Base-by-base conservation (phyloP, 306 rosid species). In the Coriaria nepalensis region DNA sequence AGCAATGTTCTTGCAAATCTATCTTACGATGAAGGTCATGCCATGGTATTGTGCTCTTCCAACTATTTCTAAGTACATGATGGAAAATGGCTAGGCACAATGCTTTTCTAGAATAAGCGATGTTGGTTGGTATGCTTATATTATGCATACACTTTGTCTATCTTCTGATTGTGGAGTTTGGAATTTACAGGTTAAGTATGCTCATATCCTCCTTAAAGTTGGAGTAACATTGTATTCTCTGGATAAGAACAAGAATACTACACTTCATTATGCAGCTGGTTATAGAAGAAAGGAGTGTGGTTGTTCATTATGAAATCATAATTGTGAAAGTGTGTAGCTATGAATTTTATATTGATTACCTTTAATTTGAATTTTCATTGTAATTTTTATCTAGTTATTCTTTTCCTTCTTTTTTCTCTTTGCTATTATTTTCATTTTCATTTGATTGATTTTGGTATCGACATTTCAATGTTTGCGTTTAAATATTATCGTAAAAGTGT, bases 241-340 rank as follows among this genome's bases (percentile, higher is more conserved):
- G 70, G 98, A 92, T 63, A 85, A 73, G 72, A 92, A 92, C 39
- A 92, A 92, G 67, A 92, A 92, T 76, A 92, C 96, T 0, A 96
- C 98, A 0, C 94, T 92, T 64, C 98, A 92, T 70, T 92, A 92
- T 33, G 98, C 98, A n/a, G 94, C 94, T 32, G 98, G 98, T 66
- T 92, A 92, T 48, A 96, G 98, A 40, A 68, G 98, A 76, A 82
- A 85, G 85, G 94, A 92, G 37, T 85, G 96, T 4, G 98, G 29
- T 3, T 20, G 29, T 20, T 20, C 3, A 20, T 20, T 20, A 20
- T 20, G 29, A 20, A 20, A 3, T 20, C 29, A 20, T 20, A 20
- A 3, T 20, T 20, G 29, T 20, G 29, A 20, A 20, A 20, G 29
- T 20, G 29, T 20, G 29, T 20, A 20, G 29, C 29, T 20, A 20